These are phyloP conservation scores for Botrytis aclada DNA, from an alignment of 2,329 filamentous ascomycete species.

Conservation along the genomic window DNA sequence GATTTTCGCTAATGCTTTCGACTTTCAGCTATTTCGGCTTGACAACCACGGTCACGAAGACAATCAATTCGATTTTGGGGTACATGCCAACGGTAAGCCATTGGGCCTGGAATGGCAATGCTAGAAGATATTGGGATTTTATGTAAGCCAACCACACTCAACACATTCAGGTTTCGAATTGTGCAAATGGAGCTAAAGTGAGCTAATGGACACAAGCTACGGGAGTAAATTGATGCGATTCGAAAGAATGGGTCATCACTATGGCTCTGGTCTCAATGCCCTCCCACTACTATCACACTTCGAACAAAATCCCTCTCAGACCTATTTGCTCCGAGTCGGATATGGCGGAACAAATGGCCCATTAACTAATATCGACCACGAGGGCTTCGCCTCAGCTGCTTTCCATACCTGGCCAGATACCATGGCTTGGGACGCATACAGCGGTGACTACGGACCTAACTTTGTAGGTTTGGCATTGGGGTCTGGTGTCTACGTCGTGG, in stretches of 20 bases:
- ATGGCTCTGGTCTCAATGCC: slow-evolving; percentile 57
- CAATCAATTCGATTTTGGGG: slow-evolving; percentile 53
- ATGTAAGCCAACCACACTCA: slow-evolving; percentile 39
- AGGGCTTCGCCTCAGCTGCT: slow-evolving; percentile 52
- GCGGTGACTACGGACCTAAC: slow-evolving; percentile 55
- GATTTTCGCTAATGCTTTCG: neutral
- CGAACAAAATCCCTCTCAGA: slow-evolving; percentile 45
- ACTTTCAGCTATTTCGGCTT: slow-evolving; percentile 46
- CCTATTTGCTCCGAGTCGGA: slow-evolving; percentile 52
- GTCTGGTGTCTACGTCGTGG: slow-evolving; percentile 48
- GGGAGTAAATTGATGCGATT: slow-evolving; percentile 40
- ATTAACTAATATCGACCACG: slow-evolving; percentile 52
- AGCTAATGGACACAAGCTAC: slow-evolving; percentile 6
- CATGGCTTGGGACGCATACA: slow-evolving; percentile 54
- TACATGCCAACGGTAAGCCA: slow-evolving; percentile 57
- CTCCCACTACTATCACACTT: slow-evolving; percentile 53
- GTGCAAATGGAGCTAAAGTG: too few species aligned
- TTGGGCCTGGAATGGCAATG: slow-evolving; percentile 63
- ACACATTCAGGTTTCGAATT: too few species aligned
- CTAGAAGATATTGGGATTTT: slow-evolving; percentile 46
- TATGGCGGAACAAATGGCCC: slow-evolving; percentile 54
- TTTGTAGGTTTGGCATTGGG: slow-evolving; percentile 52
- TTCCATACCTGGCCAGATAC: slow-evolving; percentile 58
- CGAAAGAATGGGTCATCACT: slow-evolving; percentile 57
- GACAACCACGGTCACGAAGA: slow-evolving; percentile 46